Conservation (phyloP, 2,329 filamentous ascomycete genomes). For the Chrysoporthe deuterocubensis region DNA sequence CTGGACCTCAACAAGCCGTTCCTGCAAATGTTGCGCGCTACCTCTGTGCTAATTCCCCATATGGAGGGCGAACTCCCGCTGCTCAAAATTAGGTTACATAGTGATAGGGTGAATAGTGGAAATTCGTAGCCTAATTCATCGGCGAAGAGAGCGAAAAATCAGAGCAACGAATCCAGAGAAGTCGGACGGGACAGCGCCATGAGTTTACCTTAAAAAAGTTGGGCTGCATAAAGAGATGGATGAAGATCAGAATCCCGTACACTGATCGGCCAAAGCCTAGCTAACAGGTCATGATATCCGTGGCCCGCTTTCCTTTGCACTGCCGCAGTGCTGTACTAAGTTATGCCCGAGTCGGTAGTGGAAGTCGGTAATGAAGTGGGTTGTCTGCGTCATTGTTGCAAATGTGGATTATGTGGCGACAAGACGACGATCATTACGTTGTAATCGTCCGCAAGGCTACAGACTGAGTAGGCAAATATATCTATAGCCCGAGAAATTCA, state of each 20-base stretch:
- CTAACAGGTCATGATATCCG: background rate
- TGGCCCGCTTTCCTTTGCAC: background rate
- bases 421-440: constrained; percentile 20
- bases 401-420: constrained; percentile 7
- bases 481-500: background rate
- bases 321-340: background rate
- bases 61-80: background rate
- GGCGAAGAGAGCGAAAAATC: no score
- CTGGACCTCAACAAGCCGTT: constrained; percentile 11
- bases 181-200: background rate
- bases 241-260: no score
- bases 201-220: no score
- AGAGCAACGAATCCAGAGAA: background rate
- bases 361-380: background rate
- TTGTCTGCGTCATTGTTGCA: constrained; percentile 12
- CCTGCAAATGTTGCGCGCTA: constrained; percentile 22
- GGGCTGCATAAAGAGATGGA: no score
- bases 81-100: background rate
- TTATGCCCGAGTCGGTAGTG: background rate
- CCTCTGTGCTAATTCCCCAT: constrained; percentile 19
- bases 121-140: background rate
- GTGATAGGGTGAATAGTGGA: no score
- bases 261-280: background rate
- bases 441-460: background rate
- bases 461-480: background rate